A percentile compares a stretch with the other conserved stretches of the same genome.
Evolutionary conservation across 192 early-diverging fungal species (phyloP).

Genomic region (Coemansia sp.): DNA sequence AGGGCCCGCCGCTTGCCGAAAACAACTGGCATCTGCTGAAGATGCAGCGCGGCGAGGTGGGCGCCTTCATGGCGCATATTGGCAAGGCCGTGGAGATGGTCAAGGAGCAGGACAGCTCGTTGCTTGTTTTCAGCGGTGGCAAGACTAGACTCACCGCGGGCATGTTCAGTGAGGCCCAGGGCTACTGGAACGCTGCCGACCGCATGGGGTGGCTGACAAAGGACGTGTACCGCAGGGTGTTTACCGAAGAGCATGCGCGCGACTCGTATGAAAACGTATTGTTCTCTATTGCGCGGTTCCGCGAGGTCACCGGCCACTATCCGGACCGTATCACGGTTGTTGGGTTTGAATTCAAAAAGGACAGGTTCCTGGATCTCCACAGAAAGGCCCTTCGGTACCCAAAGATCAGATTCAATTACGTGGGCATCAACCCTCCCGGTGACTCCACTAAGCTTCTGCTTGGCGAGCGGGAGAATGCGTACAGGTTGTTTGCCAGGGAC

Average conservation of each 20-base stretch:
- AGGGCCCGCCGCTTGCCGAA: constrained; percentile 40
- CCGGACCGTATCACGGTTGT: constrained; percentile 50
- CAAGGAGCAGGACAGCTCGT: constrained; percentile 36
- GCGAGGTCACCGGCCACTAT: constrained; percentile 53
- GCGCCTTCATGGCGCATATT: constrained; percentile 53
- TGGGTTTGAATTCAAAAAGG: constrained; percentile 49
- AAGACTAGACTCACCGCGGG: constrained; percentile 46
- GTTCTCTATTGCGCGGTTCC: constrained; percentile 56
- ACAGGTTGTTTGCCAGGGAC: constrained; percentile 43
- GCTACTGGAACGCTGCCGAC: constrained; percentile 56
- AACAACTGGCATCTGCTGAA: constrained; percentile 48
- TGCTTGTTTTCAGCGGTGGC: constrained; percentile 56
- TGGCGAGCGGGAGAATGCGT: constrained; percentile 33
- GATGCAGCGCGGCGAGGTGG: constrained; percentile 48
- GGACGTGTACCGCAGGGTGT: constrained; percentile 42
- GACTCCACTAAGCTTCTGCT: constrained; percentile 13
- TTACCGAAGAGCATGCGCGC: constrained; percentile 56
- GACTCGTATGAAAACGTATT: constrained; percentile 60
- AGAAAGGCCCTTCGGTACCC: constrained; percentile 49
- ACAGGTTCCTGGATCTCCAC: constrained; percentile 51
- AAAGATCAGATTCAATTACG: constrained; percentile 50
- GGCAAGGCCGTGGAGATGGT: constrained; percentile 44
- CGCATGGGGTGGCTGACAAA: constrained; percentile 46
- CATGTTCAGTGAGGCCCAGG: constrained; percentile 52
- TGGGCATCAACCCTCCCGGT: constrained; percentile 49